A percentile compares a stretch with the other conserved stretches of the same genome.
These are phyloP conservation scores for Achlya hypogyna DNA, from an alignment of 352 stramenopile species.

Conservation along the genomic window DNA sequence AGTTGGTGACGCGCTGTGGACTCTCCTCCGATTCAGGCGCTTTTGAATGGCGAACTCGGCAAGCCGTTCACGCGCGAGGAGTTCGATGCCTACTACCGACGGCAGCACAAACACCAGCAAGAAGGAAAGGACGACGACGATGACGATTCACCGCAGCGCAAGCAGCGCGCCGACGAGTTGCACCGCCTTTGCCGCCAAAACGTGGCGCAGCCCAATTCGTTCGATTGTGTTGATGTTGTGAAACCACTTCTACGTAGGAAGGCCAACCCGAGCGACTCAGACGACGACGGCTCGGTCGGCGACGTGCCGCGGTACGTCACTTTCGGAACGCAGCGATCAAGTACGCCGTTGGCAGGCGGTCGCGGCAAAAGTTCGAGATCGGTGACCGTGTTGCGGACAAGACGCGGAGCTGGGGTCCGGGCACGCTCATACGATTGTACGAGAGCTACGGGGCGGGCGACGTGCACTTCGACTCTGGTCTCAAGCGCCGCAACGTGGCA, in stretches of 20 bases:
- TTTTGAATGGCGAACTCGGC: constrained; percentile 25
- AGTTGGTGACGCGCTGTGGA: not conserved
- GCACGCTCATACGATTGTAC: constrained; percentile 54
- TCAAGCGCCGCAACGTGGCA: constrained; percentile 47
- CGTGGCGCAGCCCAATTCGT: not conserved
- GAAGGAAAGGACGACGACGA: constrained; percentile 13
- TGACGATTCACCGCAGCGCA: not conserved
- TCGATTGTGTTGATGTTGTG: not conserved
- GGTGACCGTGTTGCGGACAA: constrained; percentile 38
- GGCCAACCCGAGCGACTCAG: not conserved
- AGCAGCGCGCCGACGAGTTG: not conserved
- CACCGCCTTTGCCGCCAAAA: not conserved
- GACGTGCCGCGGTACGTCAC: constrained; percentile 12
- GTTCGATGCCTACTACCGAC: constrained; percentile 39
- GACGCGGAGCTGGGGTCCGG: constrained; percentile 27
- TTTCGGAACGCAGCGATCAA: not conserved
- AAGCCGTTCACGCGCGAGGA: constrained; percentile 31
- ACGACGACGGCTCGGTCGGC: not conserved
- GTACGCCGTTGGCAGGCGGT: not conserved
- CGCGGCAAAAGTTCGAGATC: constrained; percentile 21
- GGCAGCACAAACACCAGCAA: not conserved
- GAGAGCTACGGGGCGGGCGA: constrained; percentile 58
- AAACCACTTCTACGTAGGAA: not conserved
- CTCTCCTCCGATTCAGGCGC: no score
- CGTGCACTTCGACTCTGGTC: constrained; percentile 55